Evolutionary conservation across 1,284 basidiomycete species (phyloP).

Genomic region (Salmacisia buchloeana): DNA sequence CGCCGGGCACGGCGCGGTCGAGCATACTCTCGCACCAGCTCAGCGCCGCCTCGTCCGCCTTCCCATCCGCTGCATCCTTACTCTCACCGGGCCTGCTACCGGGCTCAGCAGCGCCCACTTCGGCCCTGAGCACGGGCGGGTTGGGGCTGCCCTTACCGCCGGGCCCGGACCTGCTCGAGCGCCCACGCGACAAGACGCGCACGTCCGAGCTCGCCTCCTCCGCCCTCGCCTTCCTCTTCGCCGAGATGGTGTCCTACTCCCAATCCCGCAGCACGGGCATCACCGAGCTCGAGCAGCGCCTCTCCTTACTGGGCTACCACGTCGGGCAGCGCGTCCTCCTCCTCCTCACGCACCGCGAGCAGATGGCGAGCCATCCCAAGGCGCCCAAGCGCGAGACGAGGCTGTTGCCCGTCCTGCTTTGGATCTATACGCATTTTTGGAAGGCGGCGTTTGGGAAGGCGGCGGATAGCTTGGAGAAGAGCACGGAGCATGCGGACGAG

Average conservation of each 20-base stretch:
- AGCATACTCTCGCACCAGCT: no score
- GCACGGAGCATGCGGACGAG: constrained; percentile 91
- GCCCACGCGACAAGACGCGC: constrained; percentile 38
- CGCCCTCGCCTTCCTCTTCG: constrained; percentile 36
- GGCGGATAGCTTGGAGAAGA: constrained; percentile 90
- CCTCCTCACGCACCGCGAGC: constrained; percentile 31
- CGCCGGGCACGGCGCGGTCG: no score
- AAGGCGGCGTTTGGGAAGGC: constrained; percentile 84
- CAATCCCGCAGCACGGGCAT: constrained; percentile 91
- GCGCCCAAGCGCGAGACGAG: constrained; percentile 44
- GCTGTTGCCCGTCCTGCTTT: constrained; percentile 39
- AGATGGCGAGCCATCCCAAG: constrained; percentile 30
- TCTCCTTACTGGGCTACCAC: constrained; percentile 34
- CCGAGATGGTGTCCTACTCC: constrained; percentile 61
- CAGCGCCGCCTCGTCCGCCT: no score
- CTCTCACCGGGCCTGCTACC: no score
- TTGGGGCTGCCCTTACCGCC: no score
- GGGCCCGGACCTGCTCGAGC: constrained; percentile 39
- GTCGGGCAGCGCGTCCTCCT: constrained; percentile 34
- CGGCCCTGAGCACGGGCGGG: no score
- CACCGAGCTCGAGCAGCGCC: constrained; percentile 71
- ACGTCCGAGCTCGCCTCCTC: constrained; percentile 23
- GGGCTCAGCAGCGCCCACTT: no score
- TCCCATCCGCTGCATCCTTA: no score
- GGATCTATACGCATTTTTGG: constrained; percentile 67